Evolutionary conservation across 148 eudicot genomes (phyloP).

Genomic region (Amaranthus hypochondriacus): DNA sequence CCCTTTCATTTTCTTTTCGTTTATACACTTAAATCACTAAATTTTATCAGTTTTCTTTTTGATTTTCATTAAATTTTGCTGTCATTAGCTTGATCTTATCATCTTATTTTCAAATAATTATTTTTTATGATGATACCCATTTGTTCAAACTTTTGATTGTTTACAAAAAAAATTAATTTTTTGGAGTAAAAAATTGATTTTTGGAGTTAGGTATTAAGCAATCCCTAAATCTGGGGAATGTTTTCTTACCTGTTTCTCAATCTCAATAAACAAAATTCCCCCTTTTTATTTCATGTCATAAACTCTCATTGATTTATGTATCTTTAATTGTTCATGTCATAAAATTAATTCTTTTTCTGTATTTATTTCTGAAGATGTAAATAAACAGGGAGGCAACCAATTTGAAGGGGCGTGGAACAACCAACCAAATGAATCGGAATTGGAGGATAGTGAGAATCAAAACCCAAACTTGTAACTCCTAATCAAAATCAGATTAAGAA

Average conservation of each 20-base stretch:
- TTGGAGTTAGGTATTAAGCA: slow-evolving; percentile 9
- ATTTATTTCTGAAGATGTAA: too few relatives aligned
- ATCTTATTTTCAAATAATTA: neutral
- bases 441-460: too few relatives aligned
- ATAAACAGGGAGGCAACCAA: too few relatives aligned
- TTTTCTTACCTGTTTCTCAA: slow-evolving; percentile 23
- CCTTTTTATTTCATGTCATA: neutral
- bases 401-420: too few relatives aligned
- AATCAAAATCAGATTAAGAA: too few relatives aligned
- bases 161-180: neutral
- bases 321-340: too few relatives aligned
- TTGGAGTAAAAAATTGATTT: neutral
- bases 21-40: too few relatives aligned
- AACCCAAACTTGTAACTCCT: too few relatives aligned
- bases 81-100: neutral
- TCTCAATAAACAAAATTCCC: slow-evolving; percentile 26
- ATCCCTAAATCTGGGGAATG: slow-evolving; percentile 31
- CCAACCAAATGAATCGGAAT: too few relatives aligned
- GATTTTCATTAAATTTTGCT: neutral
- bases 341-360: too few relatives aligned
- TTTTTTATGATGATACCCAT: slow-evolving; percentile 3
- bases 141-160: too few relatives aligned
- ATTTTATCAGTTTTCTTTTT: slow-evolving; percentile 12
- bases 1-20: too few relatives aligned
- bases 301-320: neutral